Conservation (phyloP, 345 rosid genomes). For the Dipteronia sinensis region DNA sequence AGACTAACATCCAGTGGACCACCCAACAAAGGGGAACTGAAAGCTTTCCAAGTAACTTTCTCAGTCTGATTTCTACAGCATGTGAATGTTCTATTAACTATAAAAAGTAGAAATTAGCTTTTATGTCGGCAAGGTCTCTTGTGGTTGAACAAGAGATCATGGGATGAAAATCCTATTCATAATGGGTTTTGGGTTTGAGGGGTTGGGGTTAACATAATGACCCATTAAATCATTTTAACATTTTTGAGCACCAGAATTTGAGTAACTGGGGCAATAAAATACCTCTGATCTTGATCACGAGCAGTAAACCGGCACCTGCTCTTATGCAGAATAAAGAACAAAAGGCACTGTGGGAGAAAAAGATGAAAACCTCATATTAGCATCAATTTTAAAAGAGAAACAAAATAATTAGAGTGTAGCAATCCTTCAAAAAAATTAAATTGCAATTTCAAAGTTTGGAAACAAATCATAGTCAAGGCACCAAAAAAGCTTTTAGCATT, state of each 20-base stretch:
- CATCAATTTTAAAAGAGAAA: background rate
- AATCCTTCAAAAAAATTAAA: background rate
- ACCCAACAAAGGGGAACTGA: background rate
- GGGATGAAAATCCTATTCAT: background rate
- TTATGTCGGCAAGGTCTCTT: background rate
- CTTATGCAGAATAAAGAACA: constrained; percentile 53
- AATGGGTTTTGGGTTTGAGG: background rate
- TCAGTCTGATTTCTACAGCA: background rate
- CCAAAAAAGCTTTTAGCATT: background rate
- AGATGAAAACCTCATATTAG: constrained; percentile 14
- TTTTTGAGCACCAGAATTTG: background rate
- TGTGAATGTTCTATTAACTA: background rate
- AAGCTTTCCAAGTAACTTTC: background rate
- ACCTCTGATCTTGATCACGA: constrained; percentile 24
- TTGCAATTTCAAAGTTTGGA: background rate
- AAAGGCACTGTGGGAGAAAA: constrained; percentile 56
- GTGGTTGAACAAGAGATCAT: background rate
- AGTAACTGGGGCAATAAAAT: background rate
- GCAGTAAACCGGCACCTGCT: constrained; percentile 23
- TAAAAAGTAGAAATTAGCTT: background rate
- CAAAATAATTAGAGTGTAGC: background rate
- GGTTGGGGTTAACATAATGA: background rate
- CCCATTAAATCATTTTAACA: background rate
- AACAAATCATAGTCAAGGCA: constrained; percentile 6
- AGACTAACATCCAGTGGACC: background rate